phyloP scores from a whole-genome alignment of 2,329 filamentous ascomycete genomes.

The Botrytis galanthina region DNA sequence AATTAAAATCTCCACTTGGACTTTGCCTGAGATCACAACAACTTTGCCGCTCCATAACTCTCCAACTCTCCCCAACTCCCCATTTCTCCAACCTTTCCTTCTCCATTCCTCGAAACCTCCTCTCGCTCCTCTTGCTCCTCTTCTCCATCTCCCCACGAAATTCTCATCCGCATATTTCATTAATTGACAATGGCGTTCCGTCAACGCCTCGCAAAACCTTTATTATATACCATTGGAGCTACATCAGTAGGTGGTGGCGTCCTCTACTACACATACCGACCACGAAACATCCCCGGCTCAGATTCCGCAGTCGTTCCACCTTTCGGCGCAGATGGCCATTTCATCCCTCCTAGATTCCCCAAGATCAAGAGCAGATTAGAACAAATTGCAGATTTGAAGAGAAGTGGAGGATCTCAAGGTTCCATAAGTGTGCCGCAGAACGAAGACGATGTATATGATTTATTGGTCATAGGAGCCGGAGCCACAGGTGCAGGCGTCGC shows the following conservation, averaged over 20 bases:
- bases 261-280: conserved; percentile 60
- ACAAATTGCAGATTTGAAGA: conserved; percentile 51
- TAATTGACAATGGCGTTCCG: conserved; percentile 39
- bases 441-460: conserved; percentile 58
- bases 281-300: conserved; percentile 68
- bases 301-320: conserved; percentile 68
- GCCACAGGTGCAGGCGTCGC: conserved; percentile 71
- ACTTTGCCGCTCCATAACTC: background rate
- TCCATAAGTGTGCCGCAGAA: conserved; percentile 38
- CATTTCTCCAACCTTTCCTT: conserved; percentile 26
- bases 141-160: conserved; percentile 15
- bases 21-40: background rate
- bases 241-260: conserved; percentile 46
- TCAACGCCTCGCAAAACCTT: conserved; percentile 46
- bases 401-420: conserved; percentile 47
- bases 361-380: conserved; percentile 49
- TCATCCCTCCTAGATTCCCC: conserved; percentile 54
- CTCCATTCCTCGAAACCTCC: conserved; percentile 17
- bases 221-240: conserved; percentile 51
- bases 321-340: conserved; percentile 65
- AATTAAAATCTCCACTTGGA: conserved; percentile 12
- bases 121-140: conserved; percentile 16
- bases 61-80: conserved; percentile 14
- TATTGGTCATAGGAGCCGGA: conserved; percentile 68
- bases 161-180: background rate